These are phyloP conservation scores for Aureobasidium sp. DNA, from an alignment of 2,329 filamentous ascomycete genomes.

Conservation along the genomic window DNA sequence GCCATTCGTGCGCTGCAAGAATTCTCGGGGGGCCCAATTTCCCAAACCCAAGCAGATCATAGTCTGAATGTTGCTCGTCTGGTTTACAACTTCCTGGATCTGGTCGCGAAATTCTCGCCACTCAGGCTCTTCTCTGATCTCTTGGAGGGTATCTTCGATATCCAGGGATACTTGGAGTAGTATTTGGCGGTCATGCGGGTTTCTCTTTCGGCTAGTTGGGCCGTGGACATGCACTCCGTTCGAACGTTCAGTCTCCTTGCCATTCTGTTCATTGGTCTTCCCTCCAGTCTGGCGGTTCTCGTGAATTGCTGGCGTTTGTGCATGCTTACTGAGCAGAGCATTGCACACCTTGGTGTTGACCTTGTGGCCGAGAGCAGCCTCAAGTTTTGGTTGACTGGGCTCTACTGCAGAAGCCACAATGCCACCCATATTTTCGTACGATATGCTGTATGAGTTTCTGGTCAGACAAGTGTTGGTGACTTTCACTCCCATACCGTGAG, in stretches of 20 bases:
- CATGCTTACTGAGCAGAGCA: neutral
- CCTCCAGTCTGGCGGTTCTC: neutral
- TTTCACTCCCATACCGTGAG: neutral
- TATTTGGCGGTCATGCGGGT: neutral
- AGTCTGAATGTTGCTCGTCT: neutral
- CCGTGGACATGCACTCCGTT: no score
- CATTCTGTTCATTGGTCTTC: neutral
- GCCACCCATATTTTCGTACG: neutral
- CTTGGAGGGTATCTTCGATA: neutral
- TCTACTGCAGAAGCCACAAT: neutral
- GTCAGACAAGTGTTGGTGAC: neutral
- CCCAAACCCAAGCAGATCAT: neutral
- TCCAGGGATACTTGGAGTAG: neutral
- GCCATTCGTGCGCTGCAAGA: neutral
- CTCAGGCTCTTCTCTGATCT: neutral
- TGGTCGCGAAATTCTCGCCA: neutral
- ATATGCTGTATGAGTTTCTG: neutral
- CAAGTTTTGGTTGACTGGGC: neutral
- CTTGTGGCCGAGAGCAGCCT: neutral
- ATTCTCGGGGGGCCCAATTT: neutral
- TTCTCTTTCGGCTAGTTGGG: no score
- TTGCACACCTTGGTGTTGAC: neutral
- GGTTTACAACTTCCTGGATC: neutral
- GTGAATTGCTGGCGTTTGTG: neutral
- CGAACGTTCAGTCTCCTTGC: neutral